phyloP scores from a whole-genome alignment of 371 early-diverging fungal genomes.

The Syncephalastrum racemosum region DNA sequence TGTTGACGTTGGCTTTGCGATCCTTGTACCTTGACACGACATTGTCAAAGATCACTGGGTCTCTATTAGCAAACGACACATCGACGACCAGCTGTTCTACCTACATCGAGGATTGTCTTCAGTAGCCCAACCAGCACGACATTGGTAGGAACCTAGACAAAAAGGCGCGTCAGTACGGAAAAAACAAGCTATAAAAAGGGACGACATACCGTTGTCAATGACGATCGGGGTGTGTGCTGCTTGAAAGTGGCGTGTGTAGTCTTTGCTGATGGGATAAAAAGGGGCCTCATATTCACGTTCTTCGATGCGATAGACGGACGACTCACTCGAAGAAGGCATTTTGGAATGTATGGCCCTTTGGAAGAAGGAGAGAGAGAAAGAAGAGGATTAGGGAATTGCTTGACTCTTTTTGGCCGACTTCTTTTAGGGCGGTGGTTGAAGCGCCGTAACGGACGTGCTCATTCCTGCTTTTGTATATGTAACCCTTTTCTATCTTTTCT shows the following conservation, averaged over 20 bases:
- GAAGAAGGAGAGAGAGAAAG: too few species aligned
- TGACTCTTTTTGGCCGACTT: too few species aligned
- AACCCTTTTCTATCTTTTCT: too few species aligned
- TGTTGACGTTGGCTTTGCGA: slow-evolving; percentile 59
- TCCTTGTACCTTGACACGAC: slow-evolving; percentile 80
- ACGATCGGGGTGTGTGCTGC: slow-evolving; percentile 47
- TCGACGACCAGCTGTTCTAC: slow-evolving; percentile 7
- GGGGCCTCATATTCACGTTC: slow-evolving; percentile 23
- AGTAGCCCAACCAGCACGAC: slow-evolving; percentile 83
- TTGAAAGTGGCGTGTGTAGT: slow-evolving; percentile 12
- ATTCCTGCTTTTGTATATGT: too few species aligned
- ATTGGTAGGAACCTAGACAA: slow-evolving; percentile 68
- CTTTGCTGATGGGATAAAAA: slow-evolving; percentile 14
- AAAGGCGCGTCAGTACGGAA: slow-evolving; percentile 2
- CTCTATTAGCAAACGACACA: neutral
- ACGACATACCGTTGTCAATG: slow-evolving; percentile 61
- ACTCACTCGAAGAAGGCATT: slow-evolving; percentile 6
- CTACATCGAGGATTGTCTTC: slow-evolving; percentile 64
- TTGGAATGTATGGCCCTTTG: too few species aligned
- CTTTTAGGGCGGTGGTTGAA: too few species aligned
- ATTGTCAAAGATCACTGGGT: slow-evolving; percentile 78
- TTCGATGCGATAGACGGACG: slow-evolving; percentile 18
- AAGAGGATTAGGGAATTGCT: too few species aligned
- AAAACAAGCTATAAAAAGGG: neutral
- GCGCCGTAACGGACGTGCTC: too few species aligned